phyloP scores from a whole-genome alignment of 73 alveolate species.

The Uronychia setigera region DNA sequence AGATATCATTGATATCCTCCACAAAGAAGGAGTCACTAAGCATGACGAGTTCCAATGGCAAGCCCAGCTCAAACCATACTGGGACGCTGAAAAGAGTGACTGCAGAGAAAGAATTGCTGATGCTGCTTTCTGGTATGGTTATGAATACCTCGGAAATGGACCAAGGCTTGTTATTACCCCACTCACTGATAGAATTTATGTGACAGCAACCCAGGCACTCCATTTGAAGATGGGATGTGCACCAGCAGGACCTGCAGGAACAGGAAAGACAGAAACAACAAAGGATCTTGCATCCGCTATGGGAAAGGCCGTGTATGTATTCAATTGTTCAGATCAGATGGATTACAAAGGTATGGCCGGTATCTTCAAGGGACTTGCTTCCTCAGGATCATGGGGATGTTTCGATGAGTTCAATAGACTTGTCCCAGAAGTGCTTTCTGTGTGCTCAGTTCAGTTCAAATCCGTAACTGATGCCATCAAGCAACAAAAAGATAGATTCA shows the following conservation, averaged over 20 bases:
- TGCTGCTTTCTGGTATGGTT: conserved; percentile 97
- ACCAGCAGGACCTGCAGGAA: conserved; percentile 99
- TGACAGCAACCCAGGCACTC: conserved; percentile 99
- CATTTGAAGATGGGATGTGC: conserved; percentile 99
- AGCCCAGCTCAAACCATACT: conserved; percentile 98
- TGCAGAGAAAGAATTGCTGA: conserved; percentile 93
- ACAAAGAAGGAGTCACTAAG: conserved; percentile 89
- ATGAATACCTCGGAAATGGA: conserved; percentile 99
- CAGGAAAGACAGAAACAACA: conserved; percentile 99
- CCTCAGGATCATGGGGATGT: conserved; percentile 99
- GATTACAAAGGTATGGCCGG: conserved; percentile 99
- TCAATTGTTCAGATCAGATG: conserved; percentile 99
- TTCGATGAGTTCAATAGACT: conserved; percentile 99
- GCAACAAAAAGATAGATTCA: conserved; percentile 85
- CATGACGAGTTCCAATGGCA: conserved; percentile 99
- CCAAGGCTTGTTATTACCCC: conserved; percentile 99
- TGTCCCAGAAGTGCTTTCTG: conserved; percentile 99
- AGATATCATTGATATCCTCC: conserved; percentile 96
- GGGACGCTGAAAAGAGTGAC: conserved; percentile 86
- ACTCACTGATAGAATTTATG: conserved; percentile 99
- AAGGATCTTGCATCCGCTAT: conserved; percentile 99
- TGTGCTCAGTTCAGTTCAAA: conserved; percentile 99
- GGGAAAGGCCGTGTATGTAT: conserved; percentile 99
- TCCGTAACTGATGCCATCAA: conserved; percentile 99
- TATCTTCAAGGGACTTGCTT: conserved; percentile 99